Base-by-base conservation (phyloP, 805 yeast species). In the Vanderwaltozyma polyspora region DNA sequence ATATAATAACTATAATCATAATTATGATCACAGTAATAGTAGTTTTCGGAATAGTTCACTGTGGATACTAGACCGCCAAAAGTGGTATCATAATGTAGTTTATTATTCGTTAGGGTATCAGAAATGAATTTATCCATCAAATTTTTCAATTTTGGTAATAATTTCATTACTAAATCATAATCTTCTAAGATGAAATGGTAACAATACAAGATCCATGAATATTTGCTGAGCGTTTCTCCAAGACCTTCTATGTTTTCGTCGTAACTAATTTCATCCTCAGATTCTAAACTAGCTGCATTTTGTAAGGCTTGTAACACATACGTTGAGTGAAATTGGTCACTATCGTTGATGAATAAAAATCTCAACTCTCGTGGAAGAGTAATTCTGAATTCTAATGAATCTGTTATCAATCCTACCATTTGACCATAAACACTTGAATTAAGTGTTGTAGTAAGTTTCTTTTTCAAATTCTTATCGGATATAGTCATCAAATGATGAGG, bases 211-310 rank as follows among this genome's bases (percentile, higher is more conserved):
- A 91, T 70, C 67, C 81, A 80, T 0, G 97, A 95, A 59, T 82
- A 91, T 60, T 87, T 91, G 45, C 86, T 95, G 32, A 87, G 62
- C 19, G 75, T 68, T 55, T 91, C 89, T 10, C 97, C 98, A 27
- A 27, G 19, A 12, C n/a, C 25, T 21, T 32, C 34, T 6, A 35
- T 22, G 12, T 43, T 39, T 19, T 43, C 37, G 7, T 6, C 16
- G 26, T 57, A 62, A 11, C 45, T 38, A 10, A 57, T 53, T 25
- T 64, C 69, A 25, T 25, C 16, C 6, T 25, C 27, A 17, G 27
- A 14, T 21, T 27, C 5, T 5, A 16, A 16, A 15, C 11, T 31
- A n/a, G n/a, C n/a, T n/a, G n/a, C n/a, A n/a, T n/a, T n/a, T n/a
- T n/a, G n/a, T n/a, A n/a, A n/a, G n/a, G n/a, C n/a, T n/a, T n/a